Percentiles rank a stretch among this genome's conserved stretches.
Evolutionary conservation across 1,139 yeast species (phyloP).

Genomic region (Hyphopichia burtonii): DNA sequence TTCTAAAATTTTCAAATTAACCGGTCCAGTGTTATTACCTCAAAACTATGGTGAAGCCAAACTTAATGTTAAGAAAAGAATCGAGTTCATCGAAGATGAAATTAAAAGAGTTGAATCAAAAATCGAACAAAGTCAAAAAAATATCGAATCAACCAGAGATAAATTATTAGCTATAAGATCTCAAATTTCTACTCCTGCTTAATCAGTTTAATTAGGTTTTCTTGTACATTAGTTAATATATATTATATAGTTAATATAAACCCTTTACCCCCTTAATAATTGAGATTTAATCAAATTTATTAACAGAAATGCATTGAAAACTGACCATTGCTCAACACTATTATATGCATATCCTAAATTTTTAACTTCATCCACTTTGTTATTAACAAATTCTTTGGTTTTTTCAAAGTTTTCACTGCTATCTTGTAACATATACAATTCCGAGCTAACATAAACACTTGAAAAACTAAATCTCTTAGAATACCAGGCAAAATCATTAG

Average conservation of each 20-base stretch:
- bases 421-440: constrained; percentile 80
- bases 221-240: constrained; percentile 1
- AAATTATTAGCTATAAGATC: constrained; percentile 46
- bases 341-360: constrained; percentile 59
- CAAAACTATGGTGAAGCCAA: constrained; percentile 83
- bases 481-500: constrained; percentile 93
- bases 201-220: background rate
- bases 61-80: constrained; percentile 78
- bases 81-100: constrained; percentile 81
- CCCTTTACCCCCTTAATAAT: constrained; percentile 54
- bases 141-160: constrained; percentile 49
- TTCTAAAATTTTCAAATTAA: constrained; percentile 79
- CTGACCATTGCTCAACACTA: constrained; percentile 69
- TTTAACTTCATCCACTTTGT: constrained; percentile 55
- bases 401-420: constrained; percentile 51
- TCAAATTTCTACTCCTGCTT: constrained; percentile 10
- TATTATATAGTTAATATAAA: constrained; percentile 1
- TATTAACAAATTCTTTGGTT: constrained; percentile 65
- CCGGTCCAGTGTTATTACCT: constrained; percentile 90
- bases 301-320: constrained; percentile 66
- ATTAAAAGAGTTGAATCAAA: constrained; percentile 66
- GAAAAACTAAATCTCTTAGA: constrained; percentile 75
- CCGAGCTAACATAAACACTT: constrained; percentile 68
- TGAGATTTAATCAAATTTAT: constrained; percentile 73
- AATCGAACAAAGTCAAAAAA: constrained; percentile 51